A percentile compares a stretch with the other conserved stretches of the same genome.
Evolutionary conservation across 805 yeast genomes (phyloP).

Genomic region (Lipomyces kockii): DNA sequence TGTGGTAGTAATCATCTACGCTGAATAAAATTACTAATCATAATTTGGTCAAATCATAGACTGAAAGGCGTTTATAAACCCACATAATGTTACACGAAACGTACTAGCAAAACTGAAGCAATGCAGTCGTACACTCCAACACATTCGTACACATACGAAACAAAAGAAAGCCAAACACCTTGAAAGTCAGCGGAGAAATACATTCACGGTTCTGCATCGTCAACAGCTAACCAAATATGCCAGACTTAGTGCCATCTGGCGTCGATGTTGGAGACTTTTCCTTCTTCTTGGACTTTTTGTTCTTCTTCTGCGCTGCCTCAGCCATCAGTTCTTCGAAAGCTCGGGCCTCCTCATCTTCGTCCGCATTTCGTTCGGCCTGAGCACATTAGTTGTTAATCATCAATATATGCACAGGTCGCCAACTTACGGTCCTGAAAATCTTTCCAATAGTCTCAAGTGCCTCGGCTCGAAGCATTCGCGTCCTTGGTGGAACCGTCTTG

Average conservation of each 20-base stretch:
- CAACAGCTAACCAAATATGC: neutral
- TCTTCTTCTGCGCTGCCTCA: slow-evolving; percentile 70
- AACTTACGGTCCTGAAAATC: slow-evolving; percentile 53
- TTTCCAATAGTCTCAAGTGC: slow-evolving; percentile 76
- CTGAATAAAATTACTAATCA: neutral
- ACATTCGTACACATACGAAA: neutral
- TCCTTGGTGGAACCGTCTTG: slow-evolving; percentile 60
- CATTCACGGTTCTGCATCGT: neutral
- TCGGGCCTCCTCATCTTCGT: slow-evolving; percentile 88
- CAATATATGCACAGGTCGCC: neutral
- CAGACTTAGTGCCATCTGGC: slow-evolving; percentile 3
- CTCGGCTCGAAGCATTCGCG: slow-evolving; percentile 75
- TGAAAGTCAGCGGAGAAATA: neutral
- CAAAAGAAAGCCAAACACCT: neutral
- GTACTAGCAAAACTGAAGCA: neutral
- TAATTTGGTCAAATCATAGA: neutral
- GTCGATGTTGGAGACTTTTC: slow-evolving; percentile 14
- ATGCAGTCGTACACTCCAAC: neutral
- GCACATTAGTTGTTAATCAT: neutral
- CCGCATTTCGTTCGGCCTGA: slow-evolving; percentile 70
- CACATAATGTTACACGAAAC: neutral
- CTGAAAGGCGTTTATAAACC: neutral
- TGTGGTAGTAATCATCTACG: neutral
- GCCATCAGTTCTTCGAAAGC: slow-evolving; percentile 92
- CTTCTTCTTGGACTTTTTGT: slow-evolving; percentile 53